phyloP scores from a whole-genome alignment of 192 early-diverging fungal species.

The Podila minutissima region DNA sequence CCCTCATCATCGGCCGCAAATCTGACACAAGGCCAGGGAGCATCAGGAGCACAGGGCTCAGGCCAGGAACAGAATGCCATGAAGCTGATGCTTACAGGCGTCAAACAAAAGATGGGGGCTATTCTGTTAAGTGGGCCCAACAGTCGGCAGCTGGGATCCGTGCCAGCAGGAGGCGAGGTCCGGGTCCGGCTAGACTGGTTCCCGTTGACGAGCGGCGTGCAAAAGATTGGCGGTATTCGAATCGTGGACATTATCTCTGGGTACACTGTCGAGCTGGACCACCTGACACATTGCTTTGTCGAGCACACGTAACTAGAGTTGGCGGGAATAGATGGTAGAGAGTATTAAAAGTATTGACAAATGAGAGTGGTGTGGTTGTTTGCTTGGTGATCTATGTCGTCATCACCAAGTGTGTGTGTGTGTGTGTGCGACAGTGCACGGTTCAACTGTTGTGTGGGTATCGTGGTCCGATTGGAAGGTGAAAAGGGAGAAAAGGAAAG shows the following conservation, averaged over 20 bases:
- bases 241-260: constrained; percentile 77
- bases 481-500: no score
- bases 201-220: constrained; percentile 84
- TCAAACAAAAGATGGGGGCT: constrained; percentile 82
- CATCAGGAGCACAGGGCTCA: not conserved
- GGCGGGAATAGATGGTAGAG: not conserved
- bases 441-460: no score
- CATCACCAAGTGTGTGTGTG: no score
- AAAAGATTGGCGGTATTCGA: constrained; percentile 84
- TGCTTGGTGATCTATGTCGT: no score
- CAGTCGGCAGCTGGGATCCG: constrained; percentile 68
- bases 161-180: constrained; percentile 64
- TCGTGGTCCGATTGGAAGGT: no score
- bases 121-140: constrained; percentile 72
- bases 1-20: constrained; percentile 1
- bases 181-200: constrained; percentile 84
- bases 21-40: constrained; percentile 5
- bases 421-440: no score
- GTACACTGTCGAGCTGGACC: constrained; percentile 80
- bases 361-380: no score
- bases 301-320: constrained; percentile 20
- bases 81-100: constrained; percentile 68
- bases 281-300: constrained; percentile 81
- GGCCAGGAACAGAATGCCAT: constrained; percentile 48
- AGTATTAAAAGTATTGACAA: not conserved